Evolutionary conservation across 2,329 filamentous ascomycete species (phyloP), one percentile per base, ranked within the genome.

Genomic region (Bretziella fagacearum): DNA sequence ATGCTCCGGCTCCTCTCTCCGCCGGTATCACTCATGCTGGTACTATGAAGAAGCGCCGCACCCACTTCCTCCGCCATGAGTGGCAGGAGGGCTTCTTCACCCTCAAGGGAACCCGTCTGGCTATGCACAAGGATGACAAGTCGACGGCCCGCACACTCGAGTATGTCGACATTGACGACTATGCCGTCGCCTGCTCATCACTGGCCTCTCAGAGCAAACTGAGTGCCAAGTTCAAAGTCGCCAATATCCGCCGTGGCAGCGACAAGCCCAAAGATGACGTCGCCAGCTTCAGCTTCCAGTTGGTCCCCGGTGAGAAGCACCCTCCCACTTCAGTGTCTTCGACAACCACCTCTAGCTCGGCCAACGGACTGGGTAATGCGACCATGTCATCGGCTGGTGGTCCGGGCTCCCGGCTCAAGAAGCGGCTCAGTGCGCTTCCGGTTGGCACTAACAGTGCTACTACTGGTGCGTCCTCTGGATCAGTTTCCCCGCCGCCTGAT

Each of bases 51-150:
- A 94, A 93, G 70, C 84, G 89, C 58, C 85, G 85, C 66, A 93
- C 81, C 27, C 79, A 78, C 57, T 78, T 94, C 68, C 74, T 94
- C 51, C 83, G 85, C 36, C 84, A 93, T 61, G 87, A 95, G 65
- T 95, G 87, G 87, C 77, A 86, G 57, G 84, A 93, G 60, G 81
- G 85, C 55, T 91, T 89, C 66, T 93, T 91, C 61, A 85, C 84
- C 22, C 79, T 95, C 53, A 78, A 79, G 56, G 81, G 81, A 50
- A 84, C 78, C 22, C 73, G 75, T 23, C 70, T 84, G 30, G 78
- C 81, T 47, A 81, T 89, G 73, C 83, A 87, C 68, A 77, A 80
- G 57, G 74, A 81, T 53, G 63, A 62, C 27, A 57, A 60, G 44
- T 61, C 64, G 44, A 55, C 68, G 26, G 67, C 71, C 54, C 69